Evolutionary conservation across 2,329 filamentous ascomycete species (phyloP), one percentile per base, ranked within the genome.

Genomic region (Thielaviopsis populi): DNA sequence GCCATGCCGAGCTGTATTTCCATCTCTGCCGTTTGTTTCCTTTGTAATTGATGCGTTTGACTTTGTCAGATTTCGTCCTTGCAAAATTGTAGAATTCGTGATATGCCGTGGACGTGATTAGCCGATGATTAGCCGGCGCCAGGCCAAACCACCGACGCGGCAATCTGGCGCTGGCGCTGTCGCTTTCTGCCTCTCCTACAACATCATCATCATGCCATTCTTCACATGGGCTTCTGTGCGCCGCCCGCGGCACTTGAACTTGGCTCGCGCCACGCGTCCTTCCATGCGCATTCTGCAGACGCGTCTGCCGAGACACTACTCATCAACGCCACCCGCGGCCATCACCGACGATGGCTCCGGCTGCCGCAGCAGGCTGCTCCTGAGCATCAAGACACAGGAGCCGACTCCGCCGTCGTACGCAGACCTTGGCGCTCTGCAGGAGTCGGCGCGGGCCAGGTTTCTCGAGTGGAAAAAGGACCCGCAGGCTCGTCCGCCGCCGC

Each of bases 401-500:
- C 24, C 42, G 7, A 19, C 17, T 19, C 19, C 27, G 27, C 24
- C 46, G 8, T 63, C 62, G 2, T 63, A 63, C 53, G 30, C 42
- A 13, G 62, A 59, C 30, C 54, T 64, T 8, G 46, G 59, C 37
- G 41, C 22, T 19, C 22, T 43, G 5, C 64, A 66, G 50, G 73
- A 76, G 59, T 63, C 69, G 58, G 68, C 74, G 50, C 75, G 75
- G 41, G 68, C 70, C 17, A 61, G 40, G 1, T 70, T 75, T 43
- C 70, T 76, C 30, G 67, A 68, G n/a, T 75, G 72, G 71, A 76
- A 75, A 59, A 68, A 67, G 65, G 63, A 64, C 30, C 69, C 58
- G 27, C 69, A 22, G 60, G 69, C 63, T 1, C 22, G 17, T 7
- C 11, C 56, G 11, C 61, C 61, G 8, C 87, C 87, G 0, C 76